Conservation (phyloP, 2,329 filamentous ascomycete species). For the Phoma sp. region DNA sequence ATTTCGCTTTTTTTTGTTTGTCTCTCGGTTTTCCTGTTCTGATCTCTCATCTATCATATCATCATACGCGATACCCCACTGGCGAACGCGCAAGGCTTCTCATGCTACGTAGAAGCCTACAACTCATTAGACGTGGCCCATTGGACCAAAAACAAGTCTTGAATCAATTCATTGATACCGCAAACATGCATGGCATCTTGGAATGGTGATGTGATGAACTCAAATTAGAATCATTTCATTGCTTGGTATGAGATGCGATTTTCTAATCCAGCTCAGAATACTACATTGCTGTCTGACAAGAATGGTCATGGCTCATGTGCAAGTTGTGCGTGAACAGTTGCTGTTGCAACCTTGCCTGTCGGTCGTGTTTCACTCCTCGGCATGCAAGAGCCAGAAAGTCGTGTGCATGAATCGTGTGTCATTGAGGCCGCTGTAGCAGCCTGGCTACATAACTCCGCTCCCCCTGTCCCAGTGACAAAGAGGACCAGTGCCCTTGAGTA, state of each 20-base stretch:
- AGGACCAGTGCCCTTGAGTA: constrained; percentile 15
- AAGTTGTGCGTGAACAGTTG: too few species aligned
- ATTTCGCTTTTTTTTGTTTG: not conserved
- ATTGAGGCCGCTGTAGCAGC: constrained; percentile 17
- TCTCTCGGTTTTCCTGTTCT: not conserved
- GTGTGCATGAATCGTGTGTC: constrained; percentile 13
- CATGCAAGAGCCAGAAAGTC: not conserved
- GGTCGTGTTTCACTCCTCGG: not conserved
- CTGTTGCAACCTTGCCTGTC: too few species aligned
- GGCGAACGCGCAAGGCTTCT: constrained; percentile 44
- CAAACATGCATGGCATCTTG: not conserved
- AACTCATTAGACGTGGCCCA: constrained; percentile 35
- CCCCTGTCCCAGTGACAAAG: constrained; percentile 1
- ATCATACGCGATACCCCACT: constrained; percentile 40
- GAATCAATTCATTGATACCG: constrained; percentile 6
- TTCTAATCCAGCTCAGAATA: too few species aligned
- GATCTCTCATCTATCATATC: not conserved
- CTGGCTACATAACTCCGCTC: constrained; percentile 18
- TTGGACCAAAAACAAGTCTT: constrained; percentile 40
- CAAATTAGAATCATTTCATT: too few species aligned
- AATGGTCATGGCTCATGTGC: too few species aligned
- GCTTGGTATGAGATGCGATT: too few species aligned
- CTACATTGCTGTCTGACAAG: too few species aligned
- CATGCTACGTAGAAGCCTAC: constrained; percentile 36
- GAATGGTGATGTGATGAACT: too few species aligned